These are phyloP conservation scores for Sodiomyces alkalinus DNA, from an alignment of 2,329 filamentous ascomycete species.

Conservation along the genomic window DNA sequence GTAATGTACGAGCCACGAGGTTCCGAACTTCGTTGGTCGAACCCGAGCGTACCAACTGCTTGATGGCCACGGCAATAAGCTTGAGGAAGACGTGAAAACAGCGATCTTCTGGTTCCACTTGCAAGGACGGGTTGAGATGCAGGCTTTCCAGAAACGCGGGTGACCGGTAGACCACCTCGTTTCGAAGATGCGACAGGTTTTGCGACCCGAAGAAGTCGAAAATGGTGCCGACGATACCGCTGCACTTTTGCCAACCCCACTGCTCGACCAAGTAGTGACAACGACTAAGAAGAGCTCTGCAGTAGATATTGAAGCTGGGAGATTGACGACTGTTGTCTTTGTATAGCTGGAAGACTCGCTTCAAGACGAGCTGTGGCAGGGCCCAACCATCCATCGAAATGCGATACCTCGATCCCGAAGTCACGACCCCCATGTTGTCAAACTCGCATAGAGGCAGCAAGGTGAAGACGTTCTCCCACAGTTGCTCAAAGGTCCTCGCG, in stretches of 20 bases:
- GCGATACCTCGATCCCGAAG: slow-evolving; percentile 20
- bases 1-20: slow-evolving; percentile 43
- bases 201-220: slow-evolving; percentile 55
- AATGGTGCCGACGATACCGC: slow-evolving; percentile 40
- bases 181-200: slow-evolving; percentile 44
- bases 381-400: slow-evolving; percentile 41
- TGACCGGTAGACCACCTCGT: slow-evolving; percentile 47
- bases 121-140: slow-evolving; percentile 26
- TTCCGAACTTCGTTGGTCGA: slow-evolving; percentile 44
- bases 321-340: slow-evolving; percentile 36
- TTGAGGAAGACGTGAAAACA: slow-evolving; percentile 58
- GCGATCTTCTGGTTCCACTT: slow-evolving; percentile 36
- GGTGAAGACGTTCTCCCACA: slow-evolving; percentile 45
- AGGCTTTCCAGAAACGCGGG: slow-evolving; percentile 46
- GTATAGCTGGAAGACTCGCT: slow-evolving; percentile 43
- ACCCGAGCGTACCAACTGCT: slow-evolving; percentile 29
- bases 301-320: slow-evolving; percentile 51
- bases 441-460: slow-evolving; percentile 48
- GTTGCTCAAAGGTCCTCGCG: slow-evolving; percentile 32
- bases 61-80: slow-evolving; percentile 41
- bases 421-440: slow-evolving; percentile 34
- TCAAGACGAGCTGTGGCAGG: slow-evolving; percentile 40
- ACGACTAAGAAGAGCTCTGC: slow-evolving; percentile 39
- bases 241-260: slow-evolving; percentile 50
- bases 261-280: slow-evolving; percentile 48